Conservation (phyloP, 2,329 filamentous ascomycete species). For the Xylaria polymorpha region DNA sequence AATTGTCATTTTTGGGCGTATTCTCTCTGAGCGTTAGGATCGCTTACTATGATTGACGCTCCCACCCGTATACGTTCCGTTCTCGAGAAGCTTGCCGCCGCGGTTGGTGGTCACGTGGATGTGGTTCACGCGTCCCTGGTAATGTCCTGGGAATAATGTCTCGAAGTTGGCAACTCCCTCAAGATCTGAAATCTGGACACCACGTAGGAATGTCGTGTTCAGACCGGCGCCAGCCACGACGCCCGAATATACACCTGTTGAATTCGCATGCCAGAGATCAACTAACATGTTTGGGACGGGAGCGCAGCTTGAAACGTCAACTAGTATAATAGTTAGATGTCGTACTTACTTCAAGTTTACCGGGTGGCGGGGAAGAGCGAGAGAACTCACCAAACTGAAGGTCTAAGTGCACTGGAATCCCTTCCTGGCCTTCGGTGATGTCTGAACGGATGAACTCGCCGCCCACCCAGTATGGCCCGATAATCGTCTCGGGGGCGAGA, state of each 20-base stretch:
- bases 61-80: slow-evolving; percentile 62
- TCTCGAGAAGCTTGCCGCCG: slow-evolving; percentile 54
- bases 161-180: slow-evolving; percentile 57
- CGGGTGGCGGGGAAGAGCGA: no score
- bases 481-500: slow-evolving; percentile 43
- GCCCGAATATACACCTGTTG: slow-evolving; percentile 57
- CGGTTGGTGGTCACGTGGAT: slow-evolving; percentile 51
- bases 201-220: slow-evolving; percentile 58
- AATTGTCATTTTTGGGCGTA: not conserved
- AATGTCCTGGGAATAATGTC: slow-evolving; percentile 59
- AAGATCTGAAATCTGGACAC: slow-evolving; percentile 56
- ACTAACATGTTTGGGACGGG: slow-evolving; percentile 49
- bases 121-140: slow-evolving; percentile 55
- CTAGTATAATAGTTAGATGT: slow-evolving; percentile 10
- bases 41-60: slow-evolving; percentile 59
- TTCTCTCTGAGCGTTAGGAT: not conserved
- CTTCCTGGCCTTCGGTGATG: slow-evolving; percentile 50
- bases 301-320: slow-evolving; percentile 51
- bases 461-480: slow-evolving; percentile 47
- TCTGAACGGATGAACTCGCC: slow-evolving; percentile 52
- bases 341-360: not conserved
- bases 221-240: slow-evolving; percentile 51
- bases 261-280: slow-evolving; percentile 55
- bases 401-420: slow-evolving; percentile 53
- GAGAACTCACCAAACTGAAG: slow-evolving; percentile 47